These are phyloP conservation scores for Candolleomyces efflorescens DNA, from an alignment of 768 basidiomycete species.

Conservation along the genomic window DNA sequence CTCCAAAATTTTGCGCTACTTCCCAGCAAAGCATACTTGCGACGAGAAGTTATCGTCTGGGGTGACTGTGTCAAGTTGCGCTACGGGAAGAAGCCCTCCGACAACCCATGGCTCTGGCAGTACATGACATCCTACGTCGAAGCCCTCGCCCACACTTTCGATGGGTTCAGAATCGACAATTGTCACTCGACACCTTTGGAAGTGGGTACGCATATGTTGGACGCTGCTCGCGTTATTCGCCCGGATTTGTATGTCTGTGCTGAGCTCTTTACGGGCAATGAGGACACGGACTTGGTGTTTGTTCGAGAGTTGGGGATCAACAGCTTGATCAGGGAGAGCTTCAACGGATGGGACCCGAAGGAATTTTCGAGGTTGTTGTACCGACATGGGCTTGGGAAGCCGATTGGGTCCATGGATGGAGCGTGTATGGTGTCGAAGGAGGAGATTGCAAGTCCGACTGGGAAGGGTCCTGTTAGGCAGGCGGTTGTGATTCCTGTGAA, in stretches of 20 bases:
- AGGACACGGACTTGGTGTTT: constrained; percentile 90
- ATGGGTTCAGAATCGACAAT: constrained; percentile 98
- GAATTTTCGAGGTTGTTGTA: constrained; percentile 88
- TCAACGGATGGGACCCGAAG: constrained; percentile 86
- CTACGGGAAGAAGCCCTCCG: constrained; percentile 74
- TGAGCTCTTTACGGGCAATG: constrained; percentile 94
- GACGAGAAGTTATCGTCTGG: constrained; percentile 97
- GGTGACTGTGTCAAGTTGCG: constrained; percentile 97
- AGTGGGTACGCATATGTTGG: constrained; percentile 94
- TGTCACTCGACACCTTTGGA: constrained; percentile 96
- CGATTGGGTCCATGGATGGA: constrained; percentile 93
- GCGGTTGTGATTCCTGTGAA: constrained; percentile 76
- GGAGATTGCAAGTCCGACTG: constrained; percentile 77
- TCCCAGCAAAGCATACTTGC: constrained; percentile 91
- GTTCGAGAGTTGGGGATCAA: constrained; percentile 92
- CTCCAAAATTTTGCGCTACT: constrained; percentile 90
- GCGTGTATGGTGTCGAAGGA: constrained; percentile 76
- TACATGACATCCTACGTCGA: constrained; percentile 86
- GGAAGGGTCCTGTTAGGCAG: constrained; percentile 71
- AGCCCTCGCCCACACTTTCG: constrained; percentile 76
- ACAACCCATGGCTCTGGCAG: constrained; percentile 93
- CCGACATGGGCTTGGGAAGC: constrained; percentile 88
- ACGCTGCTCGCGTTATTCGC: constrained; percentile 82
- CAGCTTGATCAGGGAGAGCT: constrained; percentile 91
- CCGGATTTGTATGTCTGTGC: constrained; percentile 96